Base-by-base conservation (phyloP, 257 asterid species). In the Primulina tabacum region DNA sequence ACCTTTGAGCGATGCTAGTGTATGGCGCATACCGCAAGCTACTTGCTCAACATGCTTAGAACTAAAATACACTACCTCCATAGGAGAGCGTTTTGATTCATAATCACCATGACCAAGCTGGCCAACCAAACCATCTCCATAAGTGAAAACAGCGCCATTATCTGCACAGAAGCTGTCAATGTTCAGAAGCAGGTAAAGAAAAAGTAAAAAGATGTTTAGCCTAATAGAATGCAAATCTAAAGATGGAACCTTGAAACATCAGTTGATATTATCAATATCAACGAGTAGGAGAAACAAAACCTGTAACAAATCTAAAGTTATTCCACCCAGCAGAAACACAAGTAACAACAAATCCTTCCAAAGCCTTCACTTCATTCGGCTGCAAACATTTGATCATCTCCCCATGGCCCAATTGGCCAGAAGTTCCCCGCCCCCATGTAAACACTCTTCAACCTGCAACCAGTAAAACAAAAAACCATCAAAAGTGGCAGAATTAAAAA, bases 11-110 rank as follows among this genome's bases (percentile, higher is more conserved):
- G 88, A 81, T 75, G 84, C 89, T 28, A 94, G 77, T 0, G 97
- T 79, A 78, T 94, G 99, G 21, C 99, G 96, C 96, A 88, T 86
- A 14, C 99, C 99, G 80, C 96, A 90, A 72, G 96, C 96, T 75
- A 89, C 85, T 81, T 89, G 89, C 71, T 76, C 68, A 30, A 84
- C 88, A 8, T 67, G 81, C 72, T 63, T 77, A 59, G 87, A 73
- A 62, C 81, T 67, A n/a, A 94, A 87, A 74, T 63, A 77, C 18
- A 79, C 52, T 61, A 94, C 83, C 77, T 77, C 55, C 20, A 65
- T 62, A 20, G 97, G 99, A 52, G 56, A 80, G 78, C 79, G 72
- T 37, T 63, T 86, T 26, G 91, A 82, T 65, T 66, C 59, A 68
- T 75, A 79, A 77, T 88, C 90, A 47, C 91, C 96, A 67, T 85